Base-by-base conservation (phyloP, 2,329 filamentous ascomycete species). In the Hymenoscyphus occultus region DNA sequence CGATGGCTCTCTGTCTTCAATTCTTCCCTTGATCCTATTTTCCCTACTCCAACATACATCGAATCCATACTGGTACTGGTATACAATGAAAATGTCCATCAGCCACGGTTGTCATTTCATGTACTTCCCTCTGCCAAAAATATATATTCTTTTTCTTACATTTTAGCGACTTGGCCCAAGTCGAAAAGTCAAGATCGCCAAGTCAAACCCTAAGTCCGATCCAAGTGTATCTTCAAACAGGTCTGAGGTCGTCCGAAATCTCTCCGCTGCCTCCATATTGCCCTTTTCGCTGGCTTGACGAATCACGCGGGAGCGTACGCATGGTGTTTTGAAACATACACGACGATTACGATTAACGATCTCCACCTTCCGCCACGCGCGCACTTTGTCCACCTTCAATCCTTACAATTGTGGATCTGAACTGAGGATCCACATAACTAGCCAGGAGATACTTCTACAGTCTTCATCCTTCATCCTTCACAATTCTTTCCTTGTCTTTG, bases 261-360 rank as follows among this genome's bases (percentile, higher is more conserved):
- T 45, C 13, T 39, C 28, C 19, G 48, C 28, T 28, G 28, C 28
- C 28, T 28, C 28, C 28, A 28, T 28, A 3, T 28, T 28, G 28
- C 28, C 28, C 3, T 28, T 28, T 28, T 22, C 48, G 48, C 22
- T 28, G 22, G 4, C 10, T 54, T 31, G 32, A 28, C 31, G 31
- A 32, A 57, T 35, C n/a, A n/a, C 13, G 28, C 28, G 28, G 28
- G 28, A 28, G 32, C 56, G 28, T 13, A 39, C 16, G 56, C 56
- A 57, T 57, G 56, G 35, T 35, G 28, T 57, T 35, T 57, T 31
- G 56, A 57, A 57, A 57, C 56, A 57, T 35, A 16, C 22, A 28
- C 28, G 28, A 28, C 28, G 28, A 28, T 28, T 28, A 28, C 14
- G 32, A 35, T 56, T 19, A 6, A 56, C n/a, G 1, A n/a, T 22